Base-by-base conservation (phyloP, 2,329 filamentous ascomycete genomes). In the Arthrinium puccinioides region DNA sequence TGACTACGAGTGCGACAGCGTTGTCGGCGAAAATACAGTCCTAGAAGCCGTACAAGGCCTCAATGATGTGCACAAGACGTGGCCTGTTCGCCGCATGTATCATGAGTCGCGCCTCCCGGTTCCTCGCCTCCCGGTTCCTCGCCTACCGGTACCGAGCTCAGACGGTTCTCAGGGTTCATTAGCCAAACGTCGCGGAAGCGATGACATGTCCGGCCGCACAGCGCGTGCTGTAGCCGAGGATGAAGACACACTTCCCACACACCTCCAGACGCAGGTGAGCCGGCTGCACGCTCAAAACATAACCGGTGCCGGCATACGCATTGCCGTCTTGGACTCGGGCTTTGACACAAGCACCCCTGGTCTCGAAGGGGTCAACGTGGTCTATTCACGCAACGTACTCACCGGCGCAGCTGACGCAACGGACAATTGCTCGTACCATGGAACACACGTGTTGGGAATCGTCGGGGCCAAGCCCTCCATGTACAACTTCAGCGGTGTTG, bases 281-380 rank as follows among this genome's bases (percentile, higher is more conserved):
- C 32, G 32, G n/a, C 21, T 35, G 9, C 32, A 35, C 24, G 32
- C 32, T 24, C 15, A 18, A 9, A 18, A 18, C 32, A 25, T 21
- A 6, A 35, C 32, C 15, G 32, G 32, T 8, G 19, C 16, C 8
- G 24, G 24, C 15, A 27, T 35, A 11, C 32, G 32, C 21, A 35
- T 35, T 18, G 32, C 32, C 11, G 32, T 35, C 10, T 18, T 35
- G 15, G 32, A 35, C 32, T 35, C 32, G 16, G 25, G 32, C 23
- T 35, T 35, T 24, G 32, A 35, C 32, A 35, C 32, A 9, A 35
- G 21, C 21, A 18, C 20, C 3, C 32, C 21, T 3, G 32, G 21
- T 5, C 24, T 35, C 9, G 9, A 16, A 15, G 32, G 24, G n/a
- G 27, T 24, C 6, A 21, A 11, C 4, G 18, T 35, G 9, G 32